phyloP scores from a whole-genome alignment of 768 basidiomycete species.

The Filobasidium floriforme region DNA sequence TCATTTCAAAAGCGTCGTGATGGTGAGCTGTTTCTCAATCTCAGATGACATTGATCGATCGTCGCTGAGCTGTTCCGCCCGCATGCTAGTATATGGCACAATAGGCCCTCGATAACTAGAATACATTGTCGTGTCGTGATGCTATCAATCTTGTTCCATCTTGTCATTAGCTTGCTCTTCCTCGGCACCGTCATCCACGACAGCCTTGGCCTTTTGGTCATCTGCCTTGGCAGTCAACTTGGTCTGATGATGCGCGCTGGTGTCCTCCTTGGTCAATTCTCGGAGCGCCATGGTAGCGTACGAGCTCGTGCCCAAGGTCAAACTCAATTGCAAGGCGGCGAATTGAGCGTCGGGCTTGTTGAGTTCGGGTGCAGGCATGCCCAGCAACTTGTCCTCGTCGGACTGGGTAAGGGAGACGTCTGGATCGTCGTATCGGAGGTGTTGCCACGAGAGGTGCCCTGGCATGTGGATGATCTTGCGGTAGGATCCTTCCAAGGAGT shows the following conservation, averaged over 20 bases:
- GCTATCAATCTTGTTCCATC: neutral
- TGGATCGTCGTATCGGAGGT: slow-evolving; percentile 84
- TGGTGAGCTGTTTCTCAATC: neutral
- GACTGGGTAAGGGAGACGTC: slow-evolving; percentile 85
- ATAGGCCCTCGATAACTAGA: neutral
- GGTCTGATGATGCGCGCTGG: slow-evolving; percentile 40
- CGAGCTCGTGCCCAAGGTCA: slow-evolving; percentile 80
- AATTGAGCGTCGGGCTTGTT: slow-evolving; percentile 60
- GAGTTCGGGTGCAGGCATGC: slow-evolving; percentile 58
- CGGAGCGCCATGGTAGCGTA: slow-evolving; percentile 95
- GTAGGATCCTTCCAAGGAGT: slow-evolving; percentile 85
- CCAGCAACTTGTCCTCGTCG: slow-evolving; percentile 86
- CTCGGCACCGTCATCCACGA: neutral
- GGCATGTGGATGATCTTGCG: slow-evolving; percentile 84
- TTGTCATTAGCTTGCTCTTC: slow-evolving; percentile 8
- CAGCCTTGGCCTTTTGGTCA: slow-evolving; percentile 35
- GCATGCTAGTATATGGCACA: neutral
- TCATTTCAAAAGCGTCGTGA: slow-evolving; percentile 35
- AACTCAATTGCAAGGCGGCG: slow-evolving; percentile 72
- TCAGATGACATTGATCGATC: neutral
- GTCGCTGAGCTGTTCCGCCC: neutral
- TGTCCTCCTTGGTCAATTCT: slow-evolving; percentile 43
- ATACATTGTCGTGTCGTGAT: neutral
- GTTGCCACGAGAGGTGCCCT: slow-evolving; percentile 68
- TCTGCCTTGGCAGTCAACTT: slow-evolving; percentile 37